Conservation (phyloP, 2,329 filamentous ascomycete genomes). For the Microthyrium microscopicum region DNA sequence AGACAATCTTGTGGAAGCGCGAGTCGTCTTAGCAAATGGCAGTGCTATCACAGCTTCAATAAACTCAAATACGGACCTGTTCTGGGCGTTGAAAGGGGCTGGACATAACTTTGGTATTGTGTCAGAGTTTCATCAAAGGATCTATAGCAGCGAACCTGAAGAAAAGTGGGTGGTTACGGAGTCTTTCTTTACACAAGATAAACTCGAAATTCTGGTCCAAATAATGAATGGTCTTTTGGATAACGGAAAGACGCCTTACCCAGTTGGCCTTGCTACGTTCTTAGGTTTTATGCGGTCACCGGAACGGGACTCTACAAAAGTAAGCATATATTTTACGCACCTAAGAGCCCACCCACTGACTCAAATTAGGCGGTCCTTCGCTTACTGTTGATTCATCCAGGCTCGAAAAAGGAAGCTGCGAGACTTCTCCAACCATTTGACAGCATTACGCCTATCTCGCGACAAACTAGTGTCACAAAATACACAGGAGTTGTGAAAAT, state of each 20-base stretch:
- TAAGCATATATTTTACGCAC: background rate
- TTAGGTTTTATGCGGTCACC: background rate
- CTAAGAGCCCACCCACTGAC: background rate
- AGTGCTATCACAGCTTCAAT: slow-evolving; percentile 22
- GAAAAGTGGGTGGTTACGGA: background rate
- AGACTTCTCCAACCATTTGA: too few species aligned
- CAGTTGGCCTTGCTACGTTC: too few species aligned
- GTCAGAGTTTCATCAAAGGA: slow-evolving; percentile 16
- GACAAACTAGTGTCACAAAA: too few species aligned
- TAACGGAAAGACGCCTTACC: too few species aligned
- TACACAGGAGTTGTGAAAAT: too few species aligned
- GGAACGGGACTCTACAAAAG: background rate
- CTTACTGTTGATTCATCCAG: too few species aligned
- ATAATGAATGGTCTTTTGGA: background rate
- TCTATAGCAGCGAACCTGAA: slow-evolving; percentile 10
- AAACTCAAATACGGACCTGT: slow-evolving; percentile 29
- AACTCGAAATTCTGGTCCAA: slow-evolving; percentile 1
- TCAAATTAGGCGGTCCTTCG: background rate
- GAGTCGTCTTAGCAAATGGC: slow-evolving; percentile 37
- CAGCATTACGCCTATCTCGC: too few species aligned
- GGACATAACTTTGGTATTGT: slow-evolving; percentile 44
- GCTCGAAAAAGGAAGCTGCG: too few species aligned
- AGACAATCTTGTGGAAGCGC: slow-evolving; percentile 36
- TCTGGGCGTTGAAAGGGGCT: slow-evolving; percentile 39
- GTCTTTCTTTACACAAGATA: slow-evolving; percentile 1